Conservation (phyloP, 169 alveolate genomes). For the Cryptosporidium bovis region DNA sequence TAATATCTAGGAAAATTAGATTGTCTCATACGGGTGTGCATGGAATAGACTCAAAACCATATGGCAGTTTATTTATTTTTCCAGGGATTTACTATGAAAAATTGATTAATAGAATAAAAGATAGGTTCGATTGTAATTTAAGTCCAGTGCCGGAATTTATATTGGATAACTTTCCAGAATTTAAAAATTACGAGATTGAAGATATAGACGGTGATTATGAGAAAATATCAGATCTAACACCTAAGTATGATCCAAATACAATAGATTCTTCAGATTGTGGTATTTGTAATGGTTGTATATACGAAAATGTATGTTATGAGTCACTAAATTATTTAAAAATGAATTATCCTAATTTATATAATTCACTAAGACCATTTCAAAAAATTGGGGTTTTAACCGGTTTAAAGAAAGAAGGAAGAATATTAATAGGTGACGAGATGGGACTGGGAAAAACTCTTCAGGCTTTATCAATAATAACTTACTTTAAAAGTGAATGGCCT, state of each 20-base stretch:
- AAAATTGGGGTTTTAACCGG: constrained; percentile 94
- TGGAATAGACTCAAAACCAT: constrained; percentile 29
- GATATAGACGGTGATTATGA: constrained; percentile 59
- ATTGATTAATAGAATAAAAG: constrained; percentile 9
- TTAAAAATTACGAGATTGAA: constrained; percentile 41
- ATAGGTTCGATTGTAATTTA: constrained; percentile 47
- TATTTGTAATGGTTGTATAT: constrained; percentile 48
- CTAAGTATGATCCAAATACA: constrained; percentile 36
- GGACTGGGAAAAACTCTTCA: constrained; percentile 99
- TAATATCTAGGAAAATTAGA: constrained; percentile 36
- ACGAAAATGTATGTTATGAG: constrained; percentile 24
- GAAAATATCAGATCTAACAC: constrained; percentile 31
- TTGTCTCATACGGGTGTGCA: constrained; percentile 47
- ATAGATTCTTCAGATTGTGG: constrained; percentile 34
- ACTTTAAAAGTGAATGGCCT: constrained; percentile 94
- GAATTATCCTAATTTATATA: constrained; percentile 74
- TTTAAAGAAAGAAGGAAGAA: constrained; percentile 91
- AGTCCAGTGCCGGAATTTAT: constrained; percentile 53
- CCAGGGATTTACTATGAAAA: constrained; percentile 67
- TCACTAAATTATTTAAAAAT: constrained; percentile 30
- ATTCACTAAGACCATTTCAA: constrained; percentile 89
- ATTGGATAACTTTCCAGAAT: constrained; percentile 71
- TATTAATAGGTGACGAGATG: constrained; percentile 97
- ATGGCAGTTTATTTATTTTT: constrained; percentile 31
- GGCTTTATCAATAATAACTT: constrained; percentile 93